phyloP scores from a whole-genome alignment of 768 basidiomycete species.

The Amyloporia xantha region DNA sequence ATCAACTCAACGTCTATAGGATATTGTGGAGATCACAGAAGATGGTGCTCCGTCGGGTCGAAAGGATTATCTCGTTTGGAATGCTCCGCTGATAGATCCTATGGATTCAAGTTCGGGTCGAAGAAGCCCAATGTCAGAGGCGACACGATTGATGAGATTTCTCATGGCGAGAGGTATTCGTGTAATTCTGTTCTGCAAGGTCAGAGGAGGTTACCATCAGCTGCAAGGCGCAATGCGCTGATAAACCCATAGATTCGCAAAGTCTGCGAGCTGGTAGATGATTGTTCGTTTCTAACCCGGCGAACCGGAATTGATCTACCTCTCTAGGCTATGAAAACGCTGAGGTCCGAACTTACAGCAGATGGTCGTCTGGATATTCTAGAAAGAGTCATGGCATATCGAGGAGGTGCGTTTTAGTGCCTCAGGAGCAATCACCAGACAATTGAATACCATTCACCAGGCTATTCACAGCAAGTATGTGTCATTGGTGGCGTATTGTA shows the following conservation, averaged over 20 bases:
- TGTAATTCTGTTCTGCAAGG: slow-evolving; percentile 88
- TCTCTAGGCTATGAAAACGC: slow-evolving; percentile 67
- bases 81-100: slow-evolving; percentile 51
- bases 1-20: slow-evolving; percentile 19
- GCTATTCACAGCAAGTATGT: slow-evolving; percentile 65
- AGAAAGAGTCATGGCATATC: slow-evolving; percentile 70
- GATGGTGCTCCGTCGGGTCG: slow-evolving; percentile 80
- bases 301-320: background rate
- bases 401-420: slow-evolving; percentile 52
- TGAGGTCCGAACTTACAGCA: slow-evolving; percentile 62
- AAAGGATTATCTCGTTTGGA: slow-evolving; percentile 81
- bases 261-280: slow-evolving; percentile 71
- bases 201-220: slow-evolving; percentile 17
- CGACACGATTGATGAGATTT: slow-evolving; percentile 65
- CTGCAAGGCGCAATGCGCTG: background rate
- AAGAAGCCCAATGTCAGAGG: slow-evolving; percentile 57
- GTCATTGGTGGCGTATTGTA: no score
- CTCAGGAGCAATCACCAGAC: background rate
- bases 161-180: slow-evolving; percentile 78
- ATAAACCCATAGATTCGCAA: slow-evolving; percentile 54
- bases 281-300: background rate
- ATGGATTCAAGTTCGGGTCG: slow-evolving; percentile 48
- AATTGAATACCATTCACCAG: slow-evolving; percentile 25
- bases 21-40: slow-evolving; percentile 62
- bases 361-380: slow-evolving; percentile 75